Evolutionary conservation across 139 green algal genomes (phyloP).

Genomic region (Spirogloea muscicola): DNA sequence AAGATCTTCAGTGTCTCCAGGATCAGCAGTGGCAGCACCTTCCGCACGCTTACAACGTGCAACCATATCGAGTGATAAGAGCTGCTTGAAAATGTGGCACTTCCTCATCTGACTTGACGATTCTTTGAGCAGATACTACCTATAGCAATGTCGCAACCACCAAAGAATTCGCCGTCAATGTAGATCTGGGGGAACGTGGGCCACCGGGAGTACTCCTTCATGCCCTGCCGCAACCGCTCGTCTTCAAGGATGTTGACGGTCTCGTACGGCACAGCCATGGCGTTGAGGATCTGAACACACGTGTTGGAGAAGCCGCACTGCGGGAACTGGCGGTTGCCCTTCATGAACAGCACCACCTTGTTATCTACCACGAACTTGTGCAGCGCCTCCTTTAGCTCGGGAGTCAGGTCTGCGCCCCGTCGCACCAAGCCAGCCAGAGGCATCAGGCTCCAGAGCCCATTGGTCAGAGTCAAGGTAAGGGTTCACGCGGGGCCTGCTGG

Average conservation of each 20-base stretch:
- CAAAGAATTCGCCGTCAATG: slow-evolving; percentile 91
- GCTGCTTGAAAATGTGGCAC: no score
- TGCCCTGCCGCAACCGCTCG: slow-evolving; percentile 63
- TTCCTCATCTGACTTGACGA: no score
- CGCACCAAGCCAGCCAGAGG: no score
- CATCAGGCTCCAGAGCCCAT: no score
- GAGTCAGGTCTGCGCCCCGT: slow-evolving; percentile 35
- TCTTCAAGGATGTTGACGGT: slow-evolving; percentile 93
- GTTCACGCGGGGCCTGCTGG: no score
- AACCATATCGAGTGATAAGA: no score
- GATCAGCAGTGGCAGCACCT: no score
- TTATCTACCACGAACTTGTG: slow-evolving; percentile 32
- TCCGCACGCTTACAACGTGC: no score
- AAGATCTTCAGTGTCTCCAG: no score
- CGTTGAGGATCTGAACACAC: slow-evolving; percentile 85
- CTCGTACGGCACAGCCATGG: slow-evolving; percentile 65
- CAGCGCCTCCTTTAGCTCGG: slow-evolving; percentile 41
- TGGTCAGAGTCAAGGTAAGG: no score
- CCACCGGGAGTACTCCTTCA: slow-evolving; percentile 67
- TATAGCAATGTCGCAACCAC: slow-evolving; percentile 96
- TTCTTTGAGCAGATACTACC: no score
- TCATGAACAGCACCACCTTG: slow-evolving; percentile 82
- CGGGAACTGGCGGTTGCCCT: slow-evolving; percentile 81
- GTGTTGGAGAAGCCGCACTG: slow-evolving; percentile 96
- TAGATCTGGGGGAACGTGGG: slow-evolving; percentile 93